Conservation (phyloP, 164 flowering plant species). For the Berberis thunbergii region DNA sequence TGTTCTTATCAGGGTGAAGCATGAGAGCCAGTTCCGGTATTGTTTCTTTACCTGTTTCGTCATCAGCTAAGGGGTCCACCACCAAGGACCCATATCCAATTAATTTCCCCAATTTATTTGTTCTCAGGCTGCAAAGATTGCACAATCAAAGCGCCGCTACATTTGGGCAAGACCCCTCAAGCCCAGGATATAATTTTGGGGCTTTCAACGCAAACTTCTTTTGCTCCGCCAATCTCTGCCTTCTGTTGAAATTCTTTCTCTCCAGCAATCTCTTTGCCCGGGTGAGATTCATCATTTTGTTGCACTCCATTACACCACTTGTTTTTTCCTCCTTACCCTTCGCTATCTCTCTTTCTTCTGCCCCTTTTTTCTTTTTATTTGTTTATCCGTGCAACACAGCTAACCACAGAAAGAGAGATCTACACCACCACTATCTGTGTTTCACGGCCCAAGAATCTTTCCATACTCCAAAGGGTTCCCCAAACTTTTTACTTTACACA, state of each 20-base stretch:
- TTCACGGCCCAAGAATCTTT: too few relatives aligned
- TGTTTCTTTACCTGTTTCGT: conserved; percentile 59
- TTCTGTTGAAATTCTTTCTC: conserved; percentile 45
- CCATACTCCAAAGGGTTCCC: too few relatives aligned
- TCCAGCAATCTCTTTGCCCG: conserved; percentile 70
- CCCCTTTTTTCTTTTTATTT: not conserved
- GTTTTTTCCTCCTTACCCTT: conserved; percentile 1
- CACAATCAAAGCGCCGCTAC: conserved; percentile 57
- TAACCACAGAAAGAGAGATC: too few relatives aligned
- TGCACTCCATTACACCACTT: conserved; percentile 60
- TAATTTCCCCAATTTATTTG: conserved; percentile 54
- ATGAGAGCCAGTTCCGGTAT: conserved; percentile 68
- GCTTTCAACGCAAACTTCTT: conserved; percentile 72
- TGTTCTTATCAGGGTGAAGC: conserved; percentile 92
- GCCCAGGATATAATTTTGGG: conserved; percentile 47
- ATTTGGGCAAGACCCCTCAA: conserved; percentile 60
- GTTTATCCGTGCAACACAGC: too few relatives aligned
- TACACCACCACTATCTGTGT: too few relatives aligned
- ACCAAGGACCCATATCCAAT: conserved; percentile 71
- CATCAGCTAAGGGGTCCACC: conserved; percentile 60
- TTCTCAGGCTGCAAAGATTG: conserved; percentile 48
- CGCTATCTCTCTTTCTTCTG: not conserved
- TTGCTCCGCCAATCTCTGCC: conserved; percentile 54
- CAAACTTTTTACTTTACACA: too few relatives aligned
- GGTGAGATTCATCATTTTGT: conserved; percentile 63